A percentile compares a stretch with the other conserved stretches of the same genome.
Evolutionary conservation across 345 rosid genomes (phyloP).

Genomic region (Acer yangbiense): DNA sequence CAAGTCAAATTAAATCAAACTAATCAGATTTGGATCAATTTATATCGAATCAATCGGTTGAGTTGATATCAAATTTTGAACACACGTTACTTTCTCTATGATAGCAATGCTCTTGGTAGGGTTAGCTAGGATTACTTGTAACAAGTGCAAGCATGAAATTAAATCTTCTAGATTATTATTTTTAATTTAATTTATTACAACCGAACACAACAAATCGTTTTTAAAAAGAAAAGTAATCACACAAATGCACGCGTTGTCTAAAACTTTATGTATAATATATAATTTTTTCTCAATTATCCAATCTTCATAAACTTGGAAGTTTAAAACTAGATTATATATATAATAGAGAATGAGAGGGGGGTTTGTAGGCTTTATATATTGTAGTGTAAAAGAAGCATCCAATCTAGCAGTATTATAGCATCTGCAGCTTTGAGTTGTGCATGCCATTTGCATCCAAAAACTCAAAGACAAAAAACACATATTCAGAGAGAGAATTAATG

Average conservation of each 20-base stretch:
- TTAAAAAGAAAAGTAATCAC: background rate
- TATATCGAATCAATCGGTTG: background rate
- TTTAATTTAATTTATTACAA: background rate
- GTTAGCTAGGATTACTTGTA: too few species aligned
- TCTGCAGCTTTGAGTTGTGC: slow-evolving; percentile 69
- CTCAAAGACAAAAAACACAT: slow-evolving; percentile 54
- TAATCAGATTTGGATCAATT: too few species aligned
- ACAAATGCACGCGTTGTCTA: slow-evolving; percentile 31
- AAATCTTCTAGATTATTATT: background rate
- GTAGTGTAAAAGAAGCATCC: slow-evolving; percentile 44
- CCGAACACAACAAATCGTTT: background rate
- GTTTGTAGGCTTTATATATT: slow-evolving; percentile 2
- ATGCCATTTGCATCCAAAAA: slow-evolving; percentile 71
- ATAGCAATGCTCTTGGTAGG: too few species aligned
- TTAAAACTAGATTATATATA: slow-evolving; percentile 7
- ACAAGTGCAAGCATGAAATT: too few species aligned
- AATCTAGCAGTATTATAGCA: slow-evolving; percentile 41
- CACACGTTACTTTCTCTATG: background rate
- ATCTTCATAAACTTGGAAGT: slow-evolving; percentile 22
- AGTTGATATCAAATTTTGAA: background rate
- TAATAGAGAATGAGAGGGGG: background rate
- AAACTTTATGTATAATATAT: background rate
- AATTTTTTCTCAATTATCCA: background rate
- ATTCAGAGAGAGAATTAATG: slow-evolving; percentile 33
- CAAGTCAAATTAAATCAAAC: too few species aligned